Base-by-base conservation (phyloP, 495 filamentous ascomycete species). In the Hyaloscypha finlandica region DNA sequence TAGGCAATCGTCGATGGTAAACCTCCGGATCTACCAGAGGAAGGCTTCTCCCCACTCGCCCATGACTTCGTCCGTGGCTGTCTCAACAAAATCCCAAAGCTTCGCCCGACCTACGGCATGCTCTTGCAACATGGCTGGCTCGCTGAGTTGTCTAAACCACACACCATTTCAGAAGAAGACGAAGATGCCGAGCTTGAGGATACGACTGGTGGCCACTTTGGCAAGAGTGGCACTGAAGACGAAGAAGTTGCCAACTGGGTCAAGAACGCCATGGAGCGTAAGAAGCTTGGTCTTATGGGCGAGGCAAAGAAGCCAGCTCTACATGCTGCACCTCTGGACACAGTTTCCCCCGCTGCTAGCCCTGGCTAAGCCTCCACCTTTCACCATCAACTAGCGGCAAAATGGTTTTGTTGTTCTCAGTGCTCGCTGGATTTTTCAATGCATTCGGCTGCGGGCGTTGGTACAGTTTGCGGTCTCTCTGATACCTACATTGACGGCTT, bases 1-100 rank as follows among this genome's bases (percentile, higher is more conserved):
- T 71, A 99, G 96, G 95, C 95, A 22, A 99, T 99, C 71, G 95
- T 99, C 29, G 92, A 98, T 73, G 95, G 95, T 56, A 92, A 96
- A 20, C 91, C 96, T 25, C 95, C 96, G 0, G 88, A 90, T 71
- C 84, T 98, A 22, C 95, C 95, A 0, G 78, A 78, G 33, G 85
- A 90, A 37, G 86, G 85, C 30, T 99, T 89, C 77, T 94, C 93
- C 0, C 83, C 89, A 42, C 83, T 87, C 6, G 93, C 96, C 0
- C 89, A 89, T 42, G 89, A 93, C 65, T 99, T 99, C 78, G 93
- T 98, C 52, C 82, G 83, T 25, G 88, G 90, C 57, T 98, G 96
- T 76, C 84, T 99, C 56, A 92, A 97, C 78, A 99, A 99, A 76
- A 89, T 90, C 64, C 94, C 95, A 3, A 92, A 90, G 61, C 86